Percentiles rank a stretch among this genome's conserved stretches.
Evolutionary conservation across 495 filamentous ascomycete species (phyloP).

Genomic region (Tetracladium marchalianum): DNA sequence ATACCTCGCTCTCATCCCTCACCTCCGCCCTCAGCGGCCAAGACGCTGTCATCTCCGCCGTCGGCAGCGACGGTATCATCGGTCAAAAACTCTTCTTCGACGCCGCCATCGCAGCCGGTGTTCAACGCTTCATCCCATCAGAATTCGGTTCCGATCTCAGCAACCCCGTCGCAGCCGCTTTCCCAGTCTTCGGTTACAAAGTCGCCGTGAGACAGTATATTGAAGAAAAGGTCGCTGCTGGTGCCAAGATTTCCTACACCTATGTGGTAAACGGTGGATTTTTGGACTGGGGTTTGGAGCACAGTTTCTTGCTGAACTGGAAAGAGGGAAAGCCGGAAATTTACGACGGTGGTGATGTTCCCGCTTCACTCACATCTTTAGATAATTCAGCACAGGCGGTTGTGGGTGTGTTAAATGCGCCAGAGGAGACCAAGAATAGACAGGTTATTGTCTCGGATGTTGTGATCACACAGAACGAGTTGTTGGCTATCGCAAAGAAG

Average conservation of each 20-base stretch:
- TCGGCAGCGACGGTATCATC: constrained; percentile 27
- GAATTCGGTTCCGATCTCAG: constrained; percentile 46
- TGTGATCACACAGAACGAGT: constrained; percentile 30
- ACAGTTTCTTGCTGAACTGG: constrained; percentile 28
- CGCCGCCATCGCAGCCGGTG: constrained; percentile 46
- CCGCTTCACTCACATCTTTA: constrained; percentile 34
- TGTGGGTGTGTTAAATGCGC: constrained; percentile 31
- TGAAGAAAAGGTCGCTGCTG: constrained; percentile 25
- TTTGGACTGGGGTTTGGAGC: constrained; percentile 37
- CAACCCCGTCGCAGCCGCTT: constrained; percentile 21
- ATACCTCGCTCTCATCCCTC: constrained; percentile 39
- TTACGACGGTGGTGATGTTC: constrained; percentile 34
- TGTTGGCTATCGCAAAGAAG: constrained; percentile 31
- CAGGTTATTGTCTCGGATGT: constrained; percentile 31
- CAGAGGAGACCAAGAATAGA: constrained; percentile 39
- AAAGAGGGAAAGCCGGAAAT: constrained; percentile 24
- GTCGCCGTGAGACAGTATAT: constrained; percentile 29
- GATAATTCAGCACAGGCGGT: constrained; percentile 29
- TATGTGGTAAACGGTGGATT: constrained; percentile 33
- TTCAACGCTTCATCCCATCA: constrained; percentile 52
- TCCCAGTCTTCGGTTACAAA: constrained; percentile 38
- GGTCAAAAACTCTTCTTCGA: constrained; percentile 43
- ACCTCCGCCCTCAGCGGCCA: constrained; percentile 36
- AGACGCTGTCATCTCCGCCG: constrained; percentile 47
- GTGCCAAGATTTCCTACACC: constrained; percentile 32